Base-by-base conservation (phyloP, 495 filamentous ascomycete genomes). In the Articulospora tetracladia region DNA sequence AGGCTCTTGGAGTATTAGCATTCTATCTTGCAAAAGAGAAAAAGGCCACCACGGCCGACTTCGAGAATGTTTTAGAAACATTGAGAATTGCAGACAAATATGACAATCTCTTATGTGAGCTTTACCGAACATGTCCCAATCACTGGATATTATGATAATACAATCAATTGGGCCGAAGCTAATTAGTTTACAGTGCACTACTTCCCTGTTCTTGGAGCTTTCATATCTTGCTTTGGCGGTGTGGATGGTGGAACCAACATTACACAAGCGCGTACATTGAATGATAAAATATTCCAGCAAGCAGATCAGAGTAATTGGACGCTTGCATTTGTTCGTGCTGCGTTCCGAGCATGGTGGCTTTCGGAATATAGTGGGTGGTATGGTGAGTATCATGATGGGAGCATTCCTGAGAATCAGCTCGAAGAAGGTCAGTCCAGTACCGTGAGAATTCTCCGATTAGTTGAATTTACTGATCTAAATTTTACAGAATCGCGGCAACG, bases 321-420 rank as follows among this genome's bases (percentile, higher is more conserved):
- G 6, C 68, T 96, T 47, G 77, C 83, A 27, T 83, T 82, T 60
- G 83, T 97, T 25, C 87, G 91, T 59, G 91, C 92, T 52, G 86
- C 91, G 2, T 76, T 89, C 10, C 79, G 79, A 25, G 81, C 84
- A 3, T 88, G 87, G 78, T 99, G 94, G 94, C 80, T 97, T 36
- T 86, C 89, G 47, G 91, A 97, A 58, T 97, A 97, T 70, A 96
- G 90, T 69, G 90, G 87, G 15, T 92, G 89, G 79, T 96, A 91
- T 69, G 77, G 86, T 60, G 93, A 97, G 64, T 79, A 86, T 55
- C 74, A 77, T 47, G 75, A 73, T 39, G 75, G 77, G 25, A 77
- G 76, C 3, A 73, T 78, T n/a, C 70, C 83, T 24, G 79, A 78
- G 30, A 65, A 68, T 39, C 77, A 85, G 60, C 69, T 81, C 22